Evolutionary conservation across 176 grass and related monocot genomes (phyloP), one percentile per base, ranked within the genome.

Genomic region (Hyparrhenia diplandra): DNA sequence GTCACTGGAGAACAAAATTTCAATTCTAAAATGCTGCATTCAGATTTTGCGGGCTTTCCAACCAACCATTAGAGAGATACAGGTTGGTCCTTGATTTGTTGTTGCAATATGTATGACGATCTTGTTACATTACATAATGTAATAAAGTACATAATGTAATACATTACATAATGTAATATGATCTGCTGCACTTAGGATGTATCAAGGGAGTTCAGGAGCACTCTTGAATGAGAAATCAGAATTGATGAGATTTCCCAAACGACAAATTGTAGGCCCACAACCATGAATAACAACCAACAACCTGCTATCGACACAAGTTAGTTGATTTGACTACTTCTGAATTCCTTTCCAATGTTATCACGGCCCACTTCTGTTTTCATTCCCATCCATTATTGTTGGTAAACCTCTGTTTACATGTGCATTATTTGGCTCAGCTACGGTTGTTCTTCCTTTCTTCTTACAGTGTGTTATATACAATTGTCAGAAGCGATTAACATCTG

Each of bases 181-280:
- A 66, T 61, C 77, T 57, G 73, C 54, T 73, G 42, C 39, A 58
- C 21, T 70, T 78, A 98, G 96, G 88, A 98, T 62, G 96, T 98
- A 45, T 98, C 96, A 78, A 98, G 84, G n/a, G 76, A 98, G 80
- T 98, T 98, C 88, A 93, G 83, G 88, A 98, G 76, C 90, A 98
- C 90, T 39, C 89, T 98, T 68, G 96, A 95, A 86, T 84, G 88
- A 69, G 96, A 98, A 79, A 98, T 98, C 10, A 92, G 96, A 65
- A 87, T 98, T 61, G 95, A 98, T 83, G 95, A 95, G 40, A 57
- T 89, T 87, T 78, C 85, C 3, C 80, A 88, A 65, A 80, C 90
- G 5, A 75, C 46, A 14, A 93, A 80, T 75, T 92, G 91, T 73
- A 87, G 80, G 69, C 84, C 95, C 43, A 13, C 86, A 63, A 60